phyloP scores from a whole-genome alignment of 129 eudicot genomes.

The Escallonia herrerae region DNA sequence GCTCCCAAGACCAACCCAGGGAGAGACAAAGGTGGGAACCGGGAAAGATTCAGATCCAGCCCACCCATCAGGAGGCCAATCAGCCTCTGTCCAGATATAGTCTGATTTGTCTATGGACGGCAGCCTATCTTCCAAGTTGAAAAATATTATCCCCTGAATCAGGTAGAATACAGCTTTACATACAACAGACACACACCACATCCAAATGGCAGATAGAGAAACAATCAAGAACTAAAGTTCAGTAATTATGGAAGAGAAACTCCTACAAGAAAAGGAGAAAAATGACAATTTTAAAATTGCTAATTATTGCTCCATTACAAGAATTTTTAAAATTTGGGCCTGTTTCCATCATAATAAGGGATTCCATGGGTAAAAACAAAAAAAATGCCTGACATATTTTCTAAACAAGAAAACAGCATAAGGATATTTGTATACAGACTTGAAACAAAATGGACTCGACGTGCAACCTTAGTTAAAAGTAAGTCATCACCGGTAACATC shows the following conservation, averaged over 20 bases:
- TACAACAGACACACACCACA: not conserved
- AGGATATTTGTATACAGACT: no score
- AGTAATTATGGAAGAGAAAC: not conserved
- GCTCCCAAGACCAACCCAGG: constrained; percentile 85
- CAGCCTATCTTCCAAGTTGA: constrained; percentile 62
- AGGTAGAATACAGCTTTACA: not conserved
- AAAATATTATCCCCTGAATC: constrained; percentile 73
- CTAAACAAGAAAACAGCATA: no score
- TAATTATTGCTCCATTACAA: no score
- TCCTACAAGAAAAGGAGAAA: not conserved
- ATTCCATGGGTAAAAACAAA: no score
- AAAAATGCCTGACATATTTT: no score
- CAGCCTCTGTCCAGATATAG: constrained; percentile 84
- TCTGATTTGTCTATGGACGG: constrained; percentile 38
- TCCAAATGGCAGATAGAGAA: not conserved
- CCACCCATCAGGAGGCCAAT: constrained; percentile 97
- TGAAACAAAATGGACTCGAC: no score
- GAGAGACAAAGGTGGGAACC: constrained; percentile 78
- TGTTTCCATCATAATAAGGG: no score
- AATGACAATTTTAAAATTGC: not conserved
- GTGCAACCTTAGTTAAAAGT: no score
- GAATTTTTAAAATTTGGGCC: no score
- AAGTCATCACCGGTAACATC: no score
- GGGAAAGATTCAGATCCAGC: constrained; percentile 87
- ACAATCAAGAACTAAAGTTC: not conserved